phyloP scores from a whole-genome alignment of 768 basidiomycete genomes.

The Sarcomyxa edulis region DNA sequence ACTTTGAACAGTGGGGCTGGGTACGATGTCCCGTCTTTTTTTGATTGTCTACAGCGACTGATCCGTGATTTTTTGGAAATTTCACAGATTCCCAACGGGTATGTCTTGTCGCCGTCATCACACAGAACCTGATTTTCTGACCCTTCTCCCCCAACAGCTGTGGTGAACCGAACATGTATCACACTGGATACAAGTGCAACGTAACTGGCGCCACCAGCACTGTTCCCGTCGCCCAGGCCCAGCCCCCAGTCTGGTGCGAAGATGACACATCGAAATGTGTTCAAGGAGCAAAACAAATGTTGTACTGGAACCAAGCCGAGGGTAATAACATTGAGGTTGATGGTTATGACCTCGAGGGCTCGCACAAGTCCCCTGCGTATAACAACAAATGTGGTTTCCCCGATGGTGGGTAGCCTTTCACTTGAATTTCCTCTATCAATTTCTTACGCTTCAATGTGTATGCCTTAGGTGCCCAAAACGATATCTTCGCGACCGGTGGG shows the following conservation, averaged over 20 bases:
- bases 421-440: neutral
- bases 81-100: neutral
- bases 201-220: slow-evolving; percentile 16
- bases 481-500: slow-evolving; percentile 18
- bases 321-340: slow-evolving; percentile 22
- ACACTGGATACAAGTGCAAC: slow-evolving; percentile 21
- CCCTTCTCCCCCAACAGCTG: slow-evolving; percentile 9
- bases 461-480: slow-evolving; percentile 17
- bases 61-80: neutral
- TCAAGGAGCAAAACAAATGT: slow-evolving; percentile 22
- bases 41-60: slow-evolving; percentile 11
- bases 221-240: slow-evolving; percentile 11
- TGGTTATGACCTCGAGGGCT: slow-evolving; percentile 31
- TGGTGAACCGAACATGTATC: slow-evolving; percentile 23
- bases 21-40: too few relatives aligned
- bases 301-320: slow-evolving; percentile 21
- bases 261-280: slow-evolving; percentile 16
- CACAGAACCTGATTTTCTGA: neutral
- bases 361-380: slow-evolving; percentile 20
- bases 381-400: slow-evolving; percentile 17
- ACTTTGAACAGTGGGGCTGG: slow-evolving; percentile 13
- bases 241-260: slow-evolving; percentile 23
- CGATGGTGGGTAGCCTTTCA: slow-evolving; percentile 10
- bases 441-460: neutral
- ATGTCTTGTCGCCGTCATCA: neutral